phyloP scores from a whole-genome alignment of 148 eudicot species.

The Camellia sinensis region DNA sequence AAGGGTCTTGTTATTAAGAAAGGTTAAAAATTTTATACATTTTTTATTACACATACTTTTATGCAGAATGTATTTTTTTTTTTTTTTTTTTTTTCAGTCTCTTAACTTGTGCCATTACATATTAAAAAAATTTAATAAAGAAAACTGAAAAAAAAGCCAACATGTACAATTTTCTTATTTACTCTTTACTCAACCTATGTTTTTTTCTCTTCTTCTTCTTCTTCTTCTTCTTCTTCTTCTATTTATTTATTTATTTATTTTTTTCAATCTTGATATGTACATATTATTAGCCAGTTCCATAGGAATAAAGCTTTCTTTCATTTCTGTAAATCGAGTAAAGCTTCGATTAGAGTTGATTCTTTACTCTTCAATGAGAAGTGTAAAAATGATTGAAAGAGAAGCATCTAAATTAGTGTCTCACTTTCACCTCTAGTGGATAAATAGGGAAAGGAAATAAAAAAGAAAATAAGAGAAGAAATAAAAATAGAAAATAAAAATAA shows the following conservation, averaged over 20 bases:
- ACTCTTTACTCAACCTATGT: neutral
- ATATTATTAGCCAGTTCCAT: neutral
- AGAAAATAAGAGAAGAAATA: neutral
- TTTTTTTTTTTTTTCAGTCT: too few relatives aligned
- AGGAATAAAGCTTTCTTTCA: neutral
- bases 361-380: neutral
- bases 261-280: neutral
- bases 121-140: too few relatives aligned
- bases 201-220: neutral
- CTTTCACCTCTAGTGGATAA: conserved; percentile 5
- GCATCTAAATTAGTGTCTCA: neutral
- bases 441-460: neutral
- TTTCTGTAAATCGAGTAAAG: neutral
- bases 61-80: too few relatives aligned
- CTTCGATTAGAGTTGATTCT: too few relatives aligned
- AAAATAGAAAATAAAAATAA: neutral
- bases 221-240: too few relatives aligned
- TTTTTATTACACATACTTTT: too few relatives aligned
- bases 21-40: too few relatives aligned
- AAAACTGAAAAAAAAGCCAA: too few relatives aligned
- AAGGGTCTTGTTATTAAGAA: neutral
- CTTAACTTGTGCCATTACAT: too few relatives aligned
- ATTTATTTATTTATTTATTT: too few relatives aligned
- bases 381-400: neutral
- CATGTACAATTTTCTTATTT: too few relatives aligned